Conservation (phyloP, 169 alveolate species). For the Plasmodium ovale region DNA sequence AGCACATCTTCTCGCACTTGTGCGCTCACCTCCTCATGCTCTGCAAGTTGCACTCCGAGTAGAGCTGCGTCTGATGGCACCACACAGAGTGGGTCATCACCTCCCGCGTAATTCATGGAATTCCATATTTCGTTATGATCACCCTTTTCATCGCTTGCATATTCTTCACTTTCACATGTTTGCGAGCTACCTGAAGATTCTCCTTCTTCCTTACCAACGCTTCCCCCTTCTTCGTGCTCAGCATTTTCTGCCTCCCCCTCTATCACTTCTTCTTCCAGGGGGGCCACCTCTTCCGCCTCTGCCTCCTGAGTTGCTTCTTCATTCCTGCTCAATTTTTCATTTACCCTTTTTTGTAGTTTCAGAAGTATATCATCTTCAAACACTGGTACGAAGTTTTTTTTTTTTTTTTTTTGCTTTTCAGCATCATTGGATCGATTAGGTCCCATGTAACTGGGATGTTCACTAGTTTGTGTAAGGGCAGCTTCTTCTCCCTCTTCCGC, state of each 20-base stretch:
- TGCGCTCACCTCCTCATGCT: no score
- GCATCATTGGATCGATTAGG: neutral
- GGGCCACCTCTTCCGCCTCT: neutral
- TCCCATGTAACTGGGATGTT: neutral
- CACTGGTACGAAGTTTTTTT: constrained; percentile 11
- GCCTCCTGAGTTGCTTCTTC: neutral
- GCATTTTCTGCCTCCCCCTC: neutral
- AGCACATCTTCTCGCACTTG: no score
- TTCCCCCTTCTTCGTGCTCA: neutral
- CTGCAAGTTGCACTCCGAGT: no score
- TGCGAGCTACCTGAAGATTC: neutral
- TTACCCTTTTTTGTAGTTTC: constrained; percentile 36
- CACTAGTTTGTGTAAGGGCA: neutral
- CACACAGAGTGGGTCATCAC: no score
- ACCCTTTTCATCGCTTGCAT: neutral
- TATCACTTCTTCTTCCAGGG: neutral
- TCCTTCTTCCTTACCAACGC: neutral
- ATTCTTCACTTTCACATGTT: neutral
- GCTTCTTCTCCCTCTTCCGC: neutral
- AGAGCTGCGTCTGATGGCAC: no score
- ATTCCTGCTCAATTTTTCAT: neutral
- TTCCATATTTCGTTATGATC: no score
- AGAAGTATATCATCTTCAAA: constrained; percentile 50
- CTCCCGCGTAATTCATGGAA: no score
- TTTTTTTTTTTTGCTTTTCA: constrained; percentile 13